Base-by-base conservation (phyloP, 768 basidiomycete genomes). In the Filobasidium floriforme region DNA sequence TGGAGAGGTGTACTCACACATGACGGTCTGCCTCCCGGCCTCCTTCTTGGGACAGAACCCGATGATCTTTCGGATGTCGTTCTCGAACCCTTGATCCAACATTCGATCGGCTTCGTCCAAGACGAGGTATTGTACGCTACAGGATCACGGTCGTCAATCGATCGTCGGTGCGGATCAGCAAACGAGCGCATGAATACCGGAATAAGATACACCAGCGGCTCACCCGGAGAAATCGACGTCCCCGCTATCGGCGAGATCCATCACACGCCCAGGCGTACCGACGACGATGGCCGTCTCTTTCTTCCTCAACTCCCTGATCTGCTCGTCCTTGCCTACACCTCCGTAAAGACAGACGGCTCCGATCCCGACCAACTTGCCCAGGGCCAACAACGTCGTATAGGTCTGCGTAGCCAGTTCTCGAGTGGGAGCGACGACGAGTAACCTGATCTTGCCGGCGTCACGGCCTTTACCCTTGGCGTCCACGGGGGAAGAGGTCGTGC, bases 11-110 rank as follows among this genome's bases (percentile, higher is more conserved):
- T 24, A 84, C 89, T 71, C 77, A 92, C 90, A 93, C 91, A 93
- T 92, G 83, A 92, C 86, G 7, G 90, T 94, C 80, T 93, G 91
- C 55, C 92, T 84, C 66, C 85, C 83, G n/a, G 82, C 76, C 41
- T 83, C 82, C 74, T 85, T 65, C 22, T 61, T 70, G 1, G 77
- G 77, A 41, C 80, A 86, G 84, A 83, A 81, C 9, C 84, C 86
- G 68, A 98, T 92, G 74, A 99, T 98, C 65, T 83, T 84, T 61
- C 91, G 82, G 70, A 98, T 97, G 76, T 97, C 96, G 75, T 98
- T 97, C 79, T 99, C 96, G 77, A 99, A 99, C 0, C 94, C 96
- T 75, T 89, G 92, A 76, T 98, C 96, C 61, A 99, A 82, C 94
- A 97, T 97, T 54, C 94, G 85, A 79, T 98, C 94, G 5, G 96